These are phyloP conservation scores for Solanum chmielewskii DNA, from an alignment of 257 asterid species.

Conservation along the genomic window DNA sequence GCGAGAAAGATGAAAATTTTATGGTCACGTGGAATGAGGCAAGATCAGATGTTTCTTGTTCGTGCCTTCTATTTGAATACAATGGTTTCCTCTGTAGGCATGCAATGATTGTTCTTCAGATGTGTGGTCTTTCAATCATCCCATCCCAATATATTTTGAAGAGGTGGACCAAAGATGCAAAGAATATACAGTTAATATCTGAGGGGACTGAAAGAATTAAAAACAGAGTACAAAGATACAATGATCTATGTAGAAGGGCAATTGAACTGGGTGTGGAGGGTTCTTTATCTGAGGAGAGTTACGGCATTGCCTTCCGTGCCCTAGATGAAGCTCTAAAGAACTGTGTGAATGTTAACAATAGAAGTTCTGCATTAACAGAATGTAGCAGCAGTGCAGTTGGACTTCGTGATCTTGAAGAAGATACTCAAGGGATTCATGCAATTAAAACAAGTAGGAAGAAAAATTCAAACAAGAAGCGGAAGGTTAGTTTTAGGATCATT, in stretches of 20 bases:
- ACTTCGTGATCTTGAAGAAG: slow-evolving; percentile 55
- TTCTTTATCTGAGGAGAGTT: slow-evolving; percentile 61
- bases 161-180: slow-evolving; percentile 98
- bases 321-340: slow-evolving; percentile 72
- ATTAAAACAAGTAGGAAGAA: slow-evolving; percentile 57
- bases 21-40: slow-evolving; percentile 68
- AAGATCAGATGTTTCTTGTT: slow-evolving; percentile 70
- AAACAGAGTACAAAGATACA: slow-evolving; percentile 79
- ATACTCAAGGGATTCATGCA: slow-evolving; percentile 30
- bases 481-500: slow-evolving; percentile 34
- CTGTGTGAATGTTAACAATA: slow-evolving; percentile 74
- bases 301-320: slow-evolving; percentile 63
- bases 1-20: slow-evolving; percentile 75
- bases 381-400: slow-evolving; percentile 39
- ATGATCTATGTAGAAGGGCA: slow-evolving; percentile 80
- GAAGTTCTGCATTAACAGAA: slow-evolving; percentile 31
- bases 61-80: slow-evolving; percentile 86
- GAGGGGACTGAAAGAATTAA: slow-evolving; percentile 62
- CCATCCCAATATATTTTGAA: slow-evolving; percentile 72
- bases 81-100: slow-evolving; percentile 94
- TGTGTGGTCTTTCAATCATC: slow-evolving; percentile 83
- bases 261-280: slow-evolving; percentile 91
- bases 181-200: slow-evolving; percentile 26
- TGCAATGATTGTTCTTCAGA: slow-evolving; percentile 88
- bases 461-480: slow-evolving; percentile 61